Evolutionary conservation across 306 rosid genomes (phyloP).

Genomic region (Styphnolobium japonicum): DNA sequence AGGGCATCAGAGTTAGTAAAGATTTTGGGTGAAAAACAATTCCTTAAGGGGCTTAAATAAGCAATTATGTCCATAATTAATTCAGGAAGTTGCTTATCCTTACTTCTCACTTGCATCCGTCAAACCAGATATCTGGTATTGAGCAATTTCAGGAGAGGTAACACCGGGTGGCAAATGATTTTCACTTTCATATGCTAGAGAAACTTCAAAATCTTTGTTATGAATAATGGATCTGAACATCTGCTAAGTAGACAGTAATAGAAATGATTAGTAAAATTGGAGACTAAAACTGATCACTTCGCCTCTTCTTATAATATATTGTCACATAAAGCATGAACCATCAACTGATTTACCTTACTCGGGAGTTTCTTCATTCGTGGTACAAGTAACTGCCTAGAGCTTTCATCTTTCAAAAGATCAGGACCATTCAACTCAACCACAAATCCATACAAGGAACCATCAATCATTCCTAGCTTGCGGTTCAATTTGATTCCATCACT

Average conservation of each 20-base stretch:
- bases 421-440: slow-evolving; percentile 78
- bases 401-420: slow-evolving; percentile 69
- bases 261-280: slow-evolving; percentile 20
- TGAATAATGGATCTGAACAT: slow-evolving; percentile 80
- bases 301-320: slow-evolving; percentile 18
- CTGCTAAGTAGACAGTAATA: slow-evolving; percentile 41
- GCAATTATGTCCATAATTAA: slow-evolving; percentile 16
- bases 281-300: not conserved
- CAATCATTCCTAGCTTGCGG: slow-evolving; percentile 96
- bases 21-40: slow-evolving; percentile 1
- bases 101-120: slow-evolving; percentile 84
- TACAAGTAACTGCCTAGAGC: slow-evolving; percentile 75
- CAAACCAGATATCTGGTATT: slow-evolving; percentile 75
- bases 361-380: slow-evolving; percentile 89
- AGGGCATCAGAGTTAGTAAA: slow-evolving; percentile 20
- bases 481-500: slow-evolving; percentile 98
- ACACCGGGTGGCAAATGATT: slow-evolving; percentile 81
- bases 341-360: slow-evolving; percentile 62
- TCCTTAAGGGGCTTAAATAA: slow-evolving; percentile 18
- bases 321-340: slow-evolving; percentile 27
- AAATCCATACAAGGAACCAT: slow-evolving; percentile 88
- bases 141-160: slow-evolving; percentile 60
- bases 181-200: slow-evolving; percentile 81
- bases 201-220: slow-evolving; percentile 84
- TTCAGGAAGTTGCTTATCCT: slow-evolving; percentile 33